Percentiles rank a stretch among this genome's conserved stretches.
These are phyloP conservation scores for Casuarina glauca DNA, from an alignment of 306 rosid genomes.

Conservation along the genomic window DNA sequence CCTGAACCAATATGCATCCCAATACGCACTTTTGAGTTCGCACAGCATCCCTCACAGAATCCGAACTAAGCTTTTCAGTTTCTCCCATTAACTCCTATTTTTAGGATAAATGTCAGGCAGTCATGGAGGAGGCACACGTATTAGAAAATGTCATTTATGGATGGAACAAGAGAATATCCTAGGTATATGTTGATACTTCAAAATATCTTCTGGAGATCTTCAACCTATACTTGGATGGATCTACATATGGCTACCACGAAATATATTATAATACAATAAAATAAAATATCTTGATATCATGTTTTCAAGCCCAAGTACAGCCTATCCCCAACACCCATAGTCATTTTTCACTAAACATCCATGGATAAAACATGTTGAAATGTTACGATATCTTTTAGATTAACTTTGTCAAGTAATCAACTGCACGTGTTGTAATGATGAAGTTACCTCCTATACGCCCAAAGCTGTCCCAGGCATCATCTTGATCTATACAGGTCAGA, in stretches of 20 bases:
- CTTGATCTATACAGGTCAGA: too few species aligned
- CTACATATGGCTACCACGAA: too few species aligned
- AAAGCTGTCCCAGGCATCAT: too few species aligned
- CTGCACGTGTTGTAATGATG: background rate
- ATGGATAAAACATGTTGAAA: background rate
- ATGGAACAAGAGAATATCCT: background rate
- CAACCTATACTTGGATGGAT: too few species aligned
- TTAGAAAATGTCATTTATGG: background rate
- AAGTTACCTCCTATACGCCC: slow-evolving; percentile 80
- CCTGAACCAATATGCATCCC: background rate
- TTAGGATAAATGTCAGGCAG: background rate
- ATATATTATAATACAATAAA: too few species aligned
- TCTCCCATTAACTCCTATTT: background rate
- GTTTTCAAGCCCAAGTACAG: too few species aligned
- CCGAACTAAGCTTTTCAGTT: background rate
- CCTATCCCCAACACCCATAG: too few species aligned
- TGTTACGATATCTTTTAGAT: background rate
- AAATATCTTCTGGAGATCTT: background rate
- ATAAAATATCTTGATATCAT: too few species aligned
- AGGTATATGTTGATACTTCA: background rate
- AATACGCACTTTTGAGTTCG: background rate
- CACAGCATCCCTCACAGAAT: background rate
- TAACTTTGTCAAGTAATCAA: background rate
- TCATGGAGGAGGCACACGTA: background rate
- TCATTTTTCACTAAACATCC: too few species aligned